phyloP scores from a whole-genome alignment of 768 basidiomycete genomes.

The Lentinula sp. region DNA sequence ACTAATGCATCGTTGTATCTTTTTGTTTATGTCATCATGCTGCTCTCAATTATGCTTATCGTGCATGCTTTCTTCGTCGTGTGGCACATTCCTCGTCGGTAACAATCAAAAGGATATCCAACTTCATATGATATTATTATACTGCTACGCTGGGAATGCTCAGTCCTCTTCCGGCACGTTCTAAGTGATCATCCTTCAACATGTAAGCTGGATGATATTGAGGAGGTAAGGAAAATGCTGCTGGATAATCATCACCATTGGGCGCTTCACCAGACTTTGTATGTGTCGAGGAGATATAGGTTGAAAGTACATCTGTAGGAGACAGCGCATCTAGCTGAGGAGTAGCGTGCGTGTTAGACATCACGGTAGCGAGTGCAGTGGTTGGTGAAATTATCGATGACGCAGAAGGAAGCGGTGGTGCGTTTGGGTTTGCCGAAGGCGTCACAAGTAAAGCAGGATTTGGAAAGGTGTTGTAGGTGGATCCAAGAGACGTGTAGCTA shows the following conservation, averaged over 20 bases:
- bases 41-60: constrained; percentile 4
- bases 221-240: neutral
- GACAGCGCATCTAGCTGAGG: constrained; percentile 10
- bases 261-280: constrained; percentile 13
- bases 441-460: constrained; percentile 74
- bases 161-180: constrained; percentile 66
- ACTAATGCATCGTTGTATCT: neutral
- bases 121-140: neutral
- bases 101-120: neutral
- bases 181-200: constrained; percentile 65
- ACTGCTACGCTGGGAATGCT: neutral
- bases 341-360: constrained; percentile 17
- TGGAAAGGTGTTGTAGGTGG: constrained; percentile 89
- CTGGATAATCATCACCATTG: neutral
- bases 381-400: constrained; percentile 14
- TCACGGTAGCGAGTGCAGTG: constrained; percentile 21
- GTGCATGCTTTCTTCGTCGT: neutral
- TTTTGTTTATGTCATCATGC: neutral
- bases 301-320: constrained; percentile 13
- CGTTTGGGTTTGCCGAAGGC: neutral
- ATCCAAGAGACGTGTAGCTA: constrained; percentile 97
- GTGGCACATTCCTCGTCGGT: too few relatives aligned
- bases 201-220: constrained; percentile 76
- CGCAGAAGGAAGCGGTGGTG: neutral
- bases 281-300: constrained; percentile 16